Base-by-base conservation (phyloP, 805 yeast genomes). In the Wickerhamiella australiensis region DNA sequence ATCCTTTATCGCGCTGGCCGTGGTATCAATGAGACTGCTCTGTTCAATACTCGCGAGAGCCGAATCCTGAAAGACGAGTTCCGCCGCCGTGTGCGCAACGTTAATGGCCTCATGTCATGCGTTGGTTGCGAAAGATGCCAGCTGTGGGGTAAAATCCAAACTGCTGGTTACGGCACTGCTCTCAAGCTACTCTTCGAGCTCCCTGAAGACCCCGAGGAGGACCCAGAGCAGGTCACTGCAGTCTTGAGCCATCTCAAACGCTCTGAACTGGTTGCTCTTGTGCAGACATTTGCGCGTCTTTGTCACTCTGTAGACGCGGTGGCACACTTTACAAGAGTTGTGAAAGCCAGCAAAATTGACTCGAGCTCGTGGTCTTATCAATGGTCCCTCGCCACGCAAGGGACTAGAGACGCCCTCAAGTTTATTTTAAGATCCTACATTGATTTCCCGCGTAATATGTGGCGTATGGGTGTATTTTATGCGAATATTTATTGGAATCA, bases 71-170 rank as follows among this genome's bases (percentile, higher is more conserved):
- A 92, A 59, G 80, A 81, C 54, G 97, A 92, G 59, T 88, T 92
- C 68, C 76, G 90, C 53, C 66, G 75, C 35, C 80, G 94, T 47
- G 94, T 92, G 65, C 80, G 79, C 61, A 92, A 92, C 62, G 94
- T 92, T 21, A 80, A 94, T 18, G 81, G 85, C 46, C 78, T 92
- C 41, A 92, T 92, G 96, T 96, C 90, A 65, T 92, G 99, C 69
- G 97, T 92, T 37, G 96, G 95, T 35, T 92, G 99, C 70, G 98
- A 92, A 63, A 75, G 96, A 62, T 92, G 99, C 65, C 77, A 96
- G 60, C 71, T 92, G 66, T 92, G 99, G 99, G 98, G 98, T 8
- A 92, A 92, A 65, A 77, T 92, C 26, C 98, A 92, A 69, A 86
- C 95, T 1, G 85, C 92, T 13, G 99, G 99, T 18, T 92, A 92